These are phyloP conservation scores for Exophiala bonariae DNA, from an alignment of 2,329 filamentous ascomycete species.

Conservation along the genomic window DNA sequence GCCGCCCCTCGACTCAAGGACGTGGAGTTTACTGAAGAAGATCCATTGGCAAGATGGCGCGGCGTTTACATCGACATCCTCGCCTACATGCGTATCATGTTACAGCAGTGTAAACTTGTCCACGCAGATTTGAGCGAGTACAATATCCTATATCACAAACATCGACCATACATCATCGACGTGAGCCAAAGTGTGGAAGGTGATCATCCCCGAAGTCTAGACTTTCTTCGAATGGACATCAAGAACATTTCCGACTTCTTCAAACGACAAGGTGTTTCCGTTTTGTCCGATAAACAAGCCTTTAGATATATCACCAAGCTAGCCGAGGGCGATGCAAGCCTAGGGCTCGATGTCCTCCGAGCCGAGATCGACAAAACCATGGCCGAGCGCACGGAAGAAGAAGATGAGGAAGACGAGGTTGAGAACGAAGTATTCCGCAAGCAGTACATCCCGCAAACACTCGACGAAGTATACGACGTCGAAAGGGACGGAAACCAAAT, in stretches of 20 bases:
- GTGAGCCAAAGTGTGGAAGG: constrained; percentile 97
- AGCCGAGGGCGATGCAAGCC: constrained; percentile 47
- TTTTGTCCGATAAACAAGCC: constrained; percentile 72
- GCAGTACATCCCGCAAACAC: constrained; percentile 92
- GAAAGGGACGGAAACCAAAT: constrained; percentile 85
- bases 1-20: constrained; percentile 88
- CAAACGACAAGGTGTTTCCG: constrained; percentile 78
- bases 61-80: constrained; percentile 79
- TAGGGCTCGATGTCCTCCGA: constrained; percentile 62
- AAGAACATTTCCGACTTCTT: constrained; percentile 97
- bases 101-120: constrained; percentile 86
- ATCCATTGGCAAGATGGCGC: constrained; percentile 69
- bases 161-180: constrained; percentile 88
- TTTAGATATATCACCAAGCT: constrained; percentile 79
- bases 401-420: constrained; percentile 62
- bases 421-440: constrained; percentile 93
- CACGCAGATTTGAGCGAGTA: constrained; percentile 98
- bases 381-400: constrained; percentile 51
- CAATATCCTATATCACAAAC: constrained; percentile 87
- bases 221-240: constrained; percentile 97
- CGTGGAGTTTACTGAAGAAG: constrained; percentile 69
- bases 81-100: constrained; percentile 87
- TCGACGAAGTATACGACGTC: constrained; percentile 95
- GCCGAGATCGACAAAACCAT: constrained; percentile 68
- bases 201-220: constrained; percentile 86